Evolutionary conservation across 2,329 filamentous ascomycete genomes (phyloP), one percentile per base, ranked within the genome.

Genomic region (Sarocladium oryzae): DNA sequence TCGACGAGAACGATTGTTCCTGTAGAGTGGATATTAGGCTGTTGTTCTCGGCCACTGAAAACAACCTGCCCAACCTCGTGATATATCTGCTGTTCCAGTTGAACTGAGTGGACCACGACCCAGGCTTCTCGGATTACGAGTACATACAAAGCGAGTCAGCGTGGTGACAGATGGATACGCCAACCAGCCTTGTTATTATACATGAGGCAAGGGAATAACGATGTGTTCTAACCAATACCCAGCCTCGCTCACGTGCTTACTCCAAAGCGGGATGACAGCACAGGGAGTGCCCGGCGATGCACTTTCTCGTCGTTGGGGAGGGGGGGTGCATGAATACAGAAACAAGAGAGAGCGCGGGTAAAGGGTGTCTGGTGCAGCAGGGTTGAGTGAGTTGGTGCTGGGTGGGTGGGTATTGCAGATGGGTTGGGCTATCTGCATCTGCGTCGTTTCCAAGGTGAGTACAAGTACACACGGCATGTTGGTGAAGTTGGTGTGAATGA

Each of bases 281-380:
- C 40, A 43, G 40, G 40, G 40, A 43, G 9, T 20, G 7, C 9
- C 40, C 23, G n/a, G 20, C 40, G 23, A 43, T 15, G 40, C 11
- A 28, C 36, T 40, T 23, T 26, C 16, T 26, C 16, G 40, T 26
- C 43, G n/a, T 48, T n/a, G 28, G 43, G 43, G 43, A 18, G 43
- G 28, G 43, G 43, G 43, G 16, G 43, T 48, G 43, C 43, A 48
- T 48, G 43, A 48, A 48, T 26, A 20, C 16, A 33, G 28, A 20
- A 13, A 23, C 26, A 48, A 15, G n/a, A 48, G 43, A 28, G n/a
- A 45, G 40, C 43, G 43, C 43, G 43, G 43, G 43, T 48, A 48
- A 48, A 48, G 43, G 8, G 24, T n/a, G 9, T 15, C n/a, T n/a
- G n/a, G n/a, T n/a, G n/a, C n/a, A n/a, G n/a, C n/a, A n/a, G n/a